Percentiles rank a stretch among this genome's conserved stretches.
Conservation (phyloP, 108 stramenopile species). For the Schizochytrium sp. region DNA sequence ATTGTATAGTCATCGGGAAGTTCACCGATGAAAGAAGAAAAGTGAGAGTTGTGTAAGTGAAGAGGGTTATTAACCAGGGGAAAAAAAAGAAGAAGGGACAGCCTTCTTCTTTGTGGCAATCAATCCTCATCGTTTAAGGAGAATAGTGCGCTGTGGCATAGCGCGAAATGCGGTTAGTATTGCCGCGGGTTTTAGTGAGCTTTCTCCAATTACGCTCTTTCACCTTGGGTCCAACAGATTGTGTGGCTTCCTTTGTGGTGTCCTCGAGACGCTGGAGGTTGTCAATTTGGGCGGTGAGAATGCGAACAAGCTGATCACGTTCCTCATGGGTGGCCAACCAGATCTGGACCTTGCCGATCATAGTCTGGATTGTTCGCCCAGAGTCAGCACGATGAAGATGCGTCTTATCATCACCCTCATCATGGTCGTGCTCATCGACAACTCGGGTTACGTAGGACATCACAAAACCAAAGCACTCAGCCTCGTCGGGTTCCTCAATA, state of each 20-base stretch:
- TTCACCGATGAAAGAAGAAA: too few species aligned
- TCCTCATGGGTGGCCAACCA: constrained; percentile 11
- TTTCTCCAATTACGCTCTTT: constrained; percentile 30
- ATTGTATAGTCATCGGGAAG: too few species aligned
- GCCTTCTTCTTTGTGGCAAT: not conserved
- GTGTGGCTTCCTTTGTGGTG: constrained; percentile 4
- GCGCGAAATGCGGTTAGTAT: not conserved
- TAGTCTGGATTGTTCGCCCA: not conserved
- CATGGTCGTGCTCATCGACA: not conserved
- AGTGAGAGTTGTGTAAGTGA: too few species aligned
- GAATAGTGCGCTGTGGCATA: not conserved
- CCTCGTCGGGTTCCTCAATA: constrained; percentile 27
- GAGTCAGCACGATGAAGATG: not conserved
- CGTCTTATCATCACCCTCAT: not conserved
- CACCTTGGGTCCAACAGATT: not conserved
- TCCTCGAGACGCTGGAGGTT: not conserved
- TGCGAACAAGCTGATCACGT: not conserved
- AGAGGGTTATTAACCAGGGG: too few species aligned
- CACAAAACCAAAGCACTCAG: constrained; percentile 21
- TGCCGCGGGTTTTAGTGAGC: not conserved
- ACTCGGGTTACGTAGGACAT: not conserved
- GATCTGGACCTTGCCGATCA: constrained; percentile 22
- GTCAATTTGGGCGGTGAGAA: constrained; percentile 9
- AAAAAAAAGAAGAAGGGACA: too few species aligned
- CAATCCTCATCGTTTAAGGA: not conserved